A percentile compares a stretch with the other conserved stretches of the same genome.
Conservation (phyloP, 305 asterid genomes). For the Coffea humblotiana region DNA sequence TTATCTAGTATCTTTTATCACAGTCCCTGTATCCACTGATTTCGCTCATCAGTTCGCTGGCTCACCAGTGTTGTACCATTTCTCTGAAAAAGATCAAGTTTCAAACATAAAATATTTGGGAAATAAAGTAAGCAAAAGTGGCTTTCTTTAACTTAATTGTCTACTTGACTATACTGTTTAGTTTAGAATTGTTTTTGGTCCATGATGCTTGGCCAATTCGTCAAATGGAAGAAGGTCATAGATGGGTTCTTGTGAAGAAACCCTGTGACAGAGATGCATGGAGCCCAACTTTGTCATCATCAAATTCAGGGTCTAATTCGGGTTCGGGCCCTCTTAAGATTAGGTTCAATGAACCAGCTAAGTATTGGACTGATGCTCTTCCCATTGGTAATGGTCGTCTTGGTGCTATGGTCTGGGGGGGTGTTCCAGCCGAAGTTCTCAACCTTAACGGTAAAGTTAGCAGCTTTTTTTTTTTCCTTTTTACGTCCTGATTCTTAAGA, state of each 20-base stretch:
- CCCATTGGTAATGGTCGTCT: slow-evolving; percentile 86
- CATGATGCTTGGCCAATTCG: neutral
- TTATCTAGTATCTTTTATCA: neutral
- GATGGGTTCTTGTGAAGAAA: slow-evolving; percentile 24
- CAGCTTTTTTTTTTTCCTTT: neutral
- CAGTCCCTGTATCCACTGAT: neutral
- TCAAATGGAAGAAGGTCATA: slow-evolving; percentile 31
- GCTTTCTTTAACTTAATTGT: slow-evolving; percentile 18
- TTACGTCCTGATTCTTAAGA: neutral
- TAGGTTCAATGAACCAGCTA: slow-evolving; percentile 52
- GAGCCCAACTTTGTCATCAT: slow-evolving; percentile 40
- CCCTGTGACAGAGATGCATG: slow-evolving; percentile 52
- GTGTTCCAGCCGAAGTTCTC: slow-evolving; percentile 51
- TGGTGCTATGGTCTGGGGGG: slow-evolving; percentile 88
- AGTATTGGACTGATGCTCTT: slow-evolving; percentile 85
- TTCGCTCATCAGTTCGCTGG: neutral
- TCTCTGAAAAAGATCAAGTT: neutral
- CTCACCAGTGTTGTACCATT: neutral
- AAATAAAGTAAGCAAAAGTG: neutral
- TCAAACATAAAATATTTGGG: neutral
- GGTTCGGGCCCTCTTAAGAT: slow-evolving; percentile 48
- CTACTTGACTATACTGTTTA: slow-evolving; percentile 8
- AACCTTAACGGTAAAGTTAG: slow-evolving; percentile 66
- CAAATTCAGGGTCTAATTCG: slow-evolving; percentile 18
- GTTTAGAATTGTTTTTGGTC: neutral